A percentile compares a stretch with the other conserved stretches of the same genome.
phyloP scores from a whole-genome alignment of 768 basidiomycete genomes.

The Rhizopogon vesiculosus region DNA sequence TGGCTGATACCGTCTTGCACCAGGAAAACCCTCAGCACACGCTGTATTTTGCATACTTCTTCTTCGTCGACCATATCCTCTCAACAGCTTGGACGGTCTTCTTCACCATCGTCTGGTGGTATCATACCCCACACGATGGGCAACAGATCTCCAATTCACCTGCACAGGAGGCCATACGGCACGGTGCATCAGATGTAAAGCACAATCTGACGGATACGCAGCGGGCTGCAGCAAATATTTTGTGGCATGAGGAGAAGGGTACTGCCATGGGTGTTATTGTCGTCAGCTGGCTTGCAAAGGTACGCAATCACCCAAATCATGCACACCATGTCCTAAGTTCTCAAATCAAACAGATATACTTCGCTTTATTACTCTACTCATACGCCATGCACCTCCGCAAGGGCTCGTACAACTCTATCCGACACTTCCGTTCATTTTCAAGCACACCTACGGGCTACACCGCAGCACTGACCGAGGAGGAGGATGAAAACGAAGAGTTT shows the following conservation, averaged over 20 bases:
- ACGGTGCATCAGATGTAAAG: slow-evolving; percentile 41
- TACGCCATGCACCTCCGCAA: slow-evolving; percentile 90
- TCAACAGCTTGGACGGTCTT: slow-evolving; percentile 90
- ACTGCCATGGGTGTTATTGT: slow-evolving; percentile 73
- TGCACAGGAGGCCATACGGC: slow-evolving; percentile 85
- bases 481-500: slow-evolving; percentile 62
- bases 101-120: slow-evolving; percentile 90
- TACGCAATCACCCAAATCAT: slow-evolving; percentile 28
- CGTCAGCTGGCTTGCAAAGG: slow-evolving; percentile 86
- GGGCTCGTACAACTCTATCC: slow-evolving; percentile 82
- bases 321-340: neutral
- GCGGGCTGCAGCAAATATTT: slow-evolving; percentile 61
- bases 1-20: neutral
- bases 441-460: slow-evolving; percentile 18
- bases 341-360: slow-evolving; percentile 67
- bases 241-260: slow-evolving; percentile 91
- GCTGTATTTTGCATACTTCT: slow-evolving; percentile 88
- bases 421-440: slow-evolving; percentile 28
- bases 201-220: slow-evolving; percentile 60
- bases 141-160: slow-evolving; percentile 71
- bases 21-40: slow-evolving; percentile 88
- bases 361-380: slow-evolving; percentile 86
- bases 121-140: slow-evolving; percentile 83
- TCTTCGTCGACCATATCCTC: slow-evolving; percentile 87
- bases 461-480: slow-evolving; percentile 43